A percentile compares a stretch with the other conserved stretches of the same genome.
phyloP scores from a whole-genome alignment of 1,139 yeast genomes.

The Sugiyamaella neomexicana region DNA sequence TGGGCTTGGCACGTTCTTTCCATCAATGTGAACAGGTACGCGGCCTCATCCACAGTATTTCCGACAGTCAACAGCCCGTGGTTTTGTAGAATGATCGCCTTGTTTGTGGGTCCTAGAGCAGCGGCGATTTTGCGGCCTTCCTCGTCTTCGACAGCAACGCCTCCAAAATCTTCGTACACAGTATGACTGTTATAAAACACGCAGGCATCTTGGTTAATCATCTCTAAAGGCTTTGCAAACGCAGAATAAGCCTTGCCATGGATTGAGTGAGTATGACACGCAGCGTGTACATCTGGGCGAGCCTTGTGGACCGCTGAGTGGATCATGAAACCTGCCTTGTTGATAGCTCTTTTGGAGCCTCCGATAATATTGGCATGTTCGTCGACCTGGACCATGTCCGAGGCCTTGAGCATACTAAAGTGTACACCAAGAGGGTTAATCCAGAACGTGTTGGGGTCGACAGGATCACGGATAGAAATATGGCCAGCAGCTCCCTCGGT shows the following conservation, averaged over 20 bases:
- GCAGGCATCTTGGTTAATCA: conserved; percentile 80
- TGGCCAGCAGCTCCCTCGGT: conserved; percentile 84
- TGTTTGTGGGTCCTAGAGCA: conserved; percentile 60
- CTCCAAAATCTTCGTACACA: conserved; percentile 72
- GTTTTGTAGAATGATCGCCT: conserved; percentile 68
- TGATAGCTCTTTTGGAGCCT: conserved; percentile 65
- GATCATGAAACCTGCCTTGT: conserved; percentile 79
- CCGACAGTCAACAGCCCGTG: conserved; percentile 83
- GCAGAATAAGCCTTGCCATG: conserved; percentile 76
- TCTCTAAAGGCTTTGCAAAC: conserved; percentile 69
- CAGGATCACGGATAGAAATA: conserved; percentile 76
- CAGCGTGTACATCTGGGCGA: conserved; percentile 77
- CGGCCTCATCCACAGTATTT: conserved; percentile 78
- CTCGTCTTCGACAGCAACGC: conserved; percentile 71
- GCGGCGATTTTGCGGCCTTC: conserved; percentile 70
- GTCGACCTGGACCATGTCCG: conserved; percentile 76
- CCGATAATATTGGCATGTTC: conserved; percentile 69
- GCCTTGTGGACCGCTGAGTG: conserved; percentile 76
- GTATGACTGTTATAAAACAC: conserved; percentile 63
- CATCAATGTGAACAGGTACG: conserved; percentile 64
- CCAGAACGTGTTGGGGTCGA: conserved; percentile 71
- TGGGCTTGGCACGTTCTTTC: conserved; percentile 75
- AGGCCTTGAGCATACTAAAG: conserved; percentile 64
- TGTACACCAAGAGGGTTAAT: conserved; percentile 76
- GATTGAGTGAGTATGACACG: conserved; percentile 76